Percentiles rank a stretch among this genome's conserved stretches.
Evolutionary conservation across 768 basidiomycete genomes (phyloP).

Genomic region (Floccularia luteovirens): DNA sequence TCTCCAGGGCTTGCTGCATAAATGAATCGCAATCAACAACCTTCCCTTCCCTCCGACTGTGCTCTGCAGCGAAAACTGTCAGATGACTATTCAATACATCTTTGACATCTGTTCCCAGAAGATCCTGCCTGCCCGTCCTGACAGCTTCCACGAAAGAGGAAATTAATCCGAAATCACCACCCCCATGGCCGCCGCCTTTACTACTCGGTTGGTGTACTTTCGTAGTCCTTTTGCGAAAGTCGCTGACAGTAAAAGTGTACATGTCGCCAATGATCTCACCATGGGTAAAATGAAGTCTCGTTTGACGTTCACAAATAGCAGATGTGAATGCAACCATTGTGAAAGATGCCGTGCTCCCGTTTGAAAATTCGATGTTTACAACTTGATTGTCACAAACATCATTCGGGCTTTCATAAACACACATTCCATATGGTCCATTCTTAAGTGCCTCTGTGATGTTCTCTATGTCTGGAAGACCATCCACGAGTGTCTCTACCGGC

Average conservation of each 20-base stretch:
- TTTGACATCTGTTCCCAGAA: constrained; percentile 57
- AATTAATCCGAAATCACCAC: constrained; percentile 77
- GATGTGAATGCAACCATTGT: constrained; percentile 86
- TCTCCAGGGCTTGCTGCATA: constrained; percentile 36
- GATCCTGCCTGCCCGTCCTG: constrained; percentile 47
- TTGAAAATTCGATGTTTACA: constrained; percentile 82
- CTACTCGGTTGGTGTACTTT: constrained; percentile 38
- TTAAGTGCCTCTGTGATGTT: constrained; percentile 70
- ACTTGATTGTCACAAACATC: constrained; percentile 91
- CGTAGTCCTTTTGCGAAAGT: constrained; percentile 55
- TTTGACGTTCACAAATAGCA: constrained; percentile 77
- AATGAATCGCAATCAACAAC: constrained; percentile 68
- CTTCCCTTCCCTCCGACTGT: constrained; percentile 57
- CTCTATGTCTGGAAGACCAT: constrained; percentile 83
- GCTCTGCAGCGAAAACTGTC: constrained; percentile 84
- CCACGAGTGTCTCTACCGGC: constrained; percentile 65
- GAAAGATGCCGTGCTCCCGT: constrained; percentile 76
- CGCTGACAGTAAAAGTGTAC: constrained; percentile 63
- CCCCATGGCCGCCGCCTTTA: constrained; percentile 74
- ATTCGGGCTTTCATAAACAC: constrained; percentile 81
- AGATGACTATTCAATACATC: constrained; percentile 76
- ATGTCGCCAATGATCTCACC: constrained; percentile 90
- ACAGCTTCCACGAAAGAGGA: constrained; percentile 73
- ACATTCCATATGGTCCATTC: constrained; percentile 67
- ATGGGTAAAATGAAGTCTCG: constrained; percentile 76